Evolutionary conservation across 805 yeast species (phyloP).

Genomic region (Candida suzukii): DNA sequence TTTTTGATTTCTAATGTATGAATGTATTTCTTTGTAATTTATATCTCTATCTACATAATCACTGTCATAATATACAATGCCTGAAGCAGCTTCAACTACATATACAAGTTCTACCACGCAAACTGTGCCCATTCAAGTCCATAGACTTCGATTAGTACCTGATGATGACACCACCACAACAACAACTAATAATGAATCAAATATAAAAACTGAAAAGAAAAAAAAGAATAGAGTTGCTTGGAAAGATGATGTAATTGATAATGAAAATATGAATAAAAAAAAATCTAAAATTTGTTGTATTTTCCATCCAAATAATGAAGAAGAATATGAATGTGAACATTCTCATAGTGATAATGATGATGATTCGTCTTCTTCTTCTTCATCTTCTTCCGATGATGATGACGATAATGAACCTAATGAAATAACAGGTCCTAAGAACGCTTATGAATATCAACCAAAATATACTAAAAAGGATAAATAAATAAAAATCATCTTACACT

Average conservation of each 20-base stretch:
- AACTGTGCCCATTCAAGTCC: conserved; percentile 9
- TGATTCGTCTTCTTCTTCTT: conserved; percentile 25
- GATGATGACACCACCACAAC: conserved; percentile 6
- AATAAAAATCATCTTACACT: neutral
- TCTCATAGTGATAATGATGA: conserved; percentile 11
- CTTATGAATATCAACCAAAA: conserved; percentile 83
- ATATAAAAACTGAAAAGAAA: conserved; percentile 4
- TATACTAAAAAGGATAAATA: conserved; percentile 28
- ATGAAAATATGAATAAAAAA: conserved; percentile 82
- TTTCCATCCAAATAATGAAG: conserved; percentile 70
- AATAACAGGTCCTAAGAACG: conserved; percentile 38
- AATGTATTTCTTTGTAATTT: neutral
- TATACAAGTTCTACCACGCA: conserved; percentile 14
- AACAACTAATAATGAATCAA: conserved; percentile 6
- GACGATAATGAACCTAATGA: conserved; percentile 9
- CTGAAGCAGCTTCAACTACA: no score
- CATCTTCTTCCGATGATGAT: conserved; percentile 18
- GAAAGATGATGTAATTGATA: conserved; percentile 83
- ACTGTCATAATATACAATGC: no score
- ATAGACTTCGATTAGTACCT: conserved; percentile 11
- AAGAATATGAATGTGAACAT: conserved; percentile 21
- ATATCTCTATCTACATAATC: no score
- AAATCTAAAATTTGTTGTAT: conserved; percentile 89
- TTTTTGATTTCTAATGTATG: neutral
- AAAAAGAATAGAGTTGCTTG: conserved; percentile 59